Conservation (phyloP, 768 basidiomycete species). For the Serendipita sp. region DNA sequence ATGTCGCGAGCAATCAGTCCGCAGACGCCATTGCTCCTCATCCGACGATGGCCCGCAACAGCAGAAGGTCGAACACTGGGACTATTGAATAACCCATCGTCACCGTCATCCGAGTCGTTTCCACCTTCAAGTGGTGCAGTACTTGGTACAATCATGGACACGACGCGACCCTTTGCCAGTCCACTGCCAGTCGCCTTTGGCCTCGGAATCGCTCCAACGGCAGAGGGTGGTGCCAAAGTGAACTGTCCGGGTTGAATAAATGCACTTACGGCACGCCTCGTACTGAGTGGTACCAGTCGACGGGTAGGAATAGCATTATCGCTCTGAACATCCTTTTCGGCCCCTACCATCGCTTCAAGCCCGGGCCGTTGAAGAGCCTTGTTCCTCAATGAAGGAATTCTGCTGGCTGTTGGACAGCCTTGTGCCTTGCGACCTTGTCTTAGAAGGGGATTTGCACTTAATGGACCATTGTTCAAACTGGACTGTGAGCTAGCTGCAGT, state of each 20-base stretch:
- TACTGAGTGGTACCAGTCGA: not conserved
- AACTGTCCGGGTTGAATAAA: not conserved
- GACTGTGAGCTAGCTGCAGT: not conserved
- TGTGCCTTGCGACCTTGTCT: not conserved
- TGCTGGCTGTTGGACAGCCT: not conserved
- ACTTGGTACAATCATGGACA: not conserved
- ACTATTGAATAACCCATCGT: not conserved
- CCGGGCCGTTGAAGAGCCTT: not conserved
- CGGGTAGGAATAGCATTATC: not conserved
- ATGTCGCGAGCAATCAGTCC: conserved; percentile 38
- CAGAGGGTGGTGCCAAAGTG: not conserved
- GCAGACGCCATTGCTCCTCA: conserved; percentile 14
- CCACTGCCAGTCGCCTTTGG: not conserved
- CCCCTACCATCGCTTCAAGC: not conserved
- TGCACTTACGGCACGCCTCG: not conserved
- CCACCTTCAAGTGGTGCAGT: not conserved
- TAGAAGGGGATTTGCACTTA: not conserved
- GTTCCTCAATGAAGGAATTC: not conserved
- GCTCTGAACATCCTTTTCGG: not conserved
- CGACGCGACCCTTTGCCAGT: not conserved
- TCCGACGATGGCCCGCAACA: conserved; percentile 24
- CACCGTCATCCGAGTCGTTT: not conserved
- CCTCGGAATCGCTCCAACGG: not conserved
- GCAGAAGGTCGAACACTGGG: not conserved
- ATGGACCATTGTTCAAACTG: not conserved